Evolutionary conservation across 805 yeast species (phyloP), one percentile per base, ranked within the genome.

Genomic region (Metschnikowia drakensbergensis): DNA sequence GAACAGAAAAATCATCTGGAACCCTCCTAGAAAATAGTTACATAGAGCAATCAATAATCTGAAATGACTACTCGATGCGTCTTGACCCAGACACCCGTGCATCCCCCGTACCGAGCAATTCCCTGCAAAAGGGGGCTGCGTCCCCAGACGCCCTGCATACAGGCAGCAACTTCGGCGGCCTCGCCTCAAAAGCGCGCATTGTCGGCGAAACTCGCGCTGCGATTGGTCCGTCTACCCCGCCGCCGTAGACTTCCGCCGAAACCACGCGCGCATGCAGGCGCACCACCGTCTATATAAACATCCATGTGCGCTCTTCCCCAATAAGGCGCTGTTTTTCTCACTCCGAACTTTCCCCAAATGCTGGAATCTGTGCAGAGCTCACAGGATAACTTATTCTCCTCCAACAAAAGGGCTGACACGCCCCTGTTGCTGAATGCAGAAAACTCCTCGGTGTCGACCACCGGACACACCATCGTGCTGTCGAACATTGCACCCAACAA

Each of bases 1-100:
- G 83, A 87, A 83, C 76, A 88, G 98, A 82, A 88, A 91, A 84
- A 80, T 88, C 69, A 83, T 83, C 65, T 94, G 84, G 82, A 85
- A 81, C 76, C 96, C 96, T 67, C 97, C 97, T 74, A 87, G 82
- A 76, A 83, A 83, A 53, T 50, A 48, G 49, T 26, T 31, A 40
- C 43, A 40, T 40, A 40, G 43, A 40, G 26, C 43, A 22, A 40
- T 40, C 43, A 40, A 40, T 40, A 30, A 40, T 40, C 43, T 37
- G 40, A 37, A 17, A 17, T 17, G 17, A 2, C 17, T 17, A 17
- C 17, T 17, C 17, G 17, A 17, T 17, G 17, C 17, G 17, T n/a
- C 6, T 5, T 37, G n/a, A 22, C 9, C 10, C 28, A 0, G 11
- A 22, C 26, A 17, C 8, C 37, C 13, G 27, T 13, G 26, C 29